Percentiles rank a stretch among this genome's conserved stretches.
Conservation (phyloP, 2,329 filamentous ascomycete species). For the Xylariomycetidae sp. region DNA sequence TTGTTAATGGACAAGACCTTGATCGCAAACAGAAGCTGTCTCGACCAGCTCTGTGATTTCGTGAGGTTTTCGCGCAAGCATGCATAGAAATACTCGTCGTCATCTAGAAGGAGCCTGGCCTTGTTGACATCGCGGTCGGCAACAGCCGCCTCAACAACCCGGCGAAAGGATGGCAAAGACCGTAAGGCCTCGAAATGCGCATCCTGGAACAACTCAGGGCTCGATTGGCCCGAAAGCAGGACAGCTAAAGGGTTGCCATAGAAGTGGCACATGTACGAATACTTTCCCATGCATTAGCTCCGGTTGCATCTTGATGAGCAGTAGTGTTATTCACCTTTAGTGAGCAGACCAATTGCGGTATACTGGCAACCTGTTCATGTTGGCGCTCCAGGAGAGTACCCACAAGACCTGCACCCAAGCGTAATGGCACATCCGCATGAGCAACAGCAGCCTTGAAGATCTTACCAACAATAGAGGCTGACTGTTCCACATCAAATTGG, state of each 20-base stretch:
- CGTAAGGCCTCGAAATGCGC: constrained; percentile 64
- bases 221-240: constrained; percentile 39
- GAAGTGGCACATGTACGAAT: constrained; percentile 81
- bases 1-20: constrained; percentile 37
- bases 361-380: constrained; percentile 69
- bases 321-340: constrained; percentile 54
- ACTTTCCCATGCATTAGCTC: too few species aligned
- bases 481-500: constrained; percentile 73
- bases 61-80: constrained; percentile 29
- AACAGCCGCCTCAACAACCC: constrained; percentile 42
- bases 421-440: constrained; percentile 47
- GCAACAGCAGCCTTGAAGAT: constrained; percentile 63
- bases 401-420: constrained; percentile 59
- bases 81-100: constrained; percentile 47
- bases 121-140: constrained; percentile 34
- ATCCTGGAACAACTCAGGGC: constrained; percentile 37
- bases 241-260: constrained; percentile 71
- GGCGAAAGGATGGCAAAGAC: constrained; percentile 62
- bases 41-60: constrained; percentile 32
- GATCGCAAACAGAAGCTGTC: constrained; percentile 41
- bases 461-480: constrained; percentile 63
- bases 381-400: constrained; percentile 64
- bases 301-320: constrained; percentile 11
- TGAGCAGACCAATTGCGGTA: constrained; percentile 64
- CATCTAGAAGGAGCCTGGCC: constrained; percentile 51